phyloP scores from a whole-genome alignment of 352 stramenopile species.

The Phytophthora europaea region DNA sequence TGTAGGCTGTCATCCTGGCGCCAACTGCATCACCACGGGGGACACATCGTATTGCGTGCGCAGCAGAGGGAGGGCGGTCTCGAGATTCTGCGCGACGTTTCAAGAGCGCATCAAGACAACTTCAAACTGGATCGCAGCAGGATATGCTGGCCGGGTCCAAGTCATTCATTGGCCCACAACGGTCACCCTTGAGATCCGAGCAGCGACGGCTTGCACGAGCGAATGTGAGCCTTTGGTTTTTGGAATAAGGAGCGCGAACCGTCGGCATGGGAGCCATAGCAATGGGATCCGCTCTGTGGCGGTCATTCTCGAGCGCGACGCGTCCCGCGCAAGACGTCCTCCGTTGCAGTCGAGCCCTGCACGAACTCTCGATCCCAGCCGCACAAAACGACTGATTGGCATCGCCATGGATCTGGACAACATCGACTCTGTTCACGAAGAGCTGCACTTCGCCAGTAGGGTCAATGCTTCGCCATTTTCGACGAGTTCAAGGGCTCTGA shows the following conservation, averaged over 20 bases:
- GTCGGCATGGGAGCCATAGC: conserved; percentile 22
- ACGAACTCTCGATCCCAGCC: conserved; percentile 11
- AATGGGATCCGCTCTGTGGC: conserved; percentile 19
- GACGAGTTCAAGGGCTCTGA: conserved; percentile 32
- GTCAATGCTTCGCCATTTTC: conserved; percentile 54
- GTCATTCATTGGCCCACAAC: conserved; percentile 6
- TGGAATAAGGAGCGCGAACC: conserved; percentile 31
- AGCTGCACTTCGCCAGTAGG: conserved; percentile 33
- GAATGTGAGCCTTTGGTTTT: conserved; percentile 32
- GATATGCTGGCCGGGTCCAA: conserved; percentile 2
- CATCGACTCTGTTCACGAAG: conserved; percentile 37
- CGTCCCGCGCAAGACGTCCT: conserved; percentile 22
- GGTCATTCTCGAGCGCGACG: conserved; percentile 37
- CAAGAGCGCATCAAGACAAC: conserved; percentile 12
- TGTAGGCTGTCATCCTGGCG: neutral
- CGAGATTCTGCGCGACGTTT: conserved; percentile 18
- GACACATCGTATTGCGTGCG: neutral
- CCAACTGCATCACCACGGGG: neutral
- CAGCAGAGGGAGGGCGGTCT: neutral
- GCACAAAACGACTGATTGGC: conserved; percentile 1
- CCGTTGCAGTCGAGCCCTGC: neutral
- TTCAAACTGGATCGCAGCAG: conserved; percentile 10
- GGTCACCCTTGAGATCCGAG: conserved; percentile 7
- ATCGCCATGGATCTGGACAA: conserved; percentile 47
- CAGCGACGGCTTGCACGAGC: neutral